phyloP scores from a whole-genome alignment of 2,329 filamentous ascomycete genomes.

The Ascochyta pisi region DNA sequence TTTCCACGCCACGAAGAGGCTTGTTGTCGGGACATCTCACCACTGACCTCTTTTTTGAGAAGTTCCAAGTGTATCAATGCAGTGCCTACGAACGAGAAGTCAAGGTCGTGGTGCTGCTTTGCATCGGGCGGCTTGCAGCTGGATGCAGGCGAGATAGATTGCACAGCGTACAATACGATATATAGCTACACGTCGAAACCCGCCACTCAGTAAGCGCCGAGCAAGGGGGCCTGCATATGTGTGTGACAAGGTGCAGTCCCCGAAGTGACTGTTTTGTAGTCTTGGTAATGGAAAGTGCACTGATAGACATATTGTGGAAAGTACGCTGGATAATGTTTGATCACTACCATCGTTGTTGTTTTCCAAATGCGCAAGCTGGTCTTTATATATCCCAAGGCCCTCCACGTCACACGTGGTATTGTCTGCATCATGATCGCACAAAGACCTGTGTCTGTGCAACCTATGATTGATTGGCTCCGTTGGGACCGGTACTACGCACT shows the following conservation, averaged over 20 bases:
- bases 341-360: background rate
- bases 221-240: background rate
- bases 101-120: background rate
- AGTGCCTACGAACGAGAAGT: background rate
- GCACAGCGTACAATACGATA: conserved; percentile 1
- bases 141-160: conserved; percentile 1
- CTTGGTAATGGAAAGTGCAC: background rate
- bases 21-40: conserved; percentile 6
- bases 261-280: background rate
- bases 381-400: no score
- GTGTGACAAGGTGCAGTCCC: background rate
- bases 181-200: background rate
- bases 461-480: background rate
- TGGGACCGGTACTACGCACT: background rate
- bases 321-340: background rate
- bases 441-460: background rate
- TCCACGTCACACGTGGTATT: background rate
- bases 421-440: background rate
- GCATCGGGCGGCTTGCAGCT: conserved; percentile 2
- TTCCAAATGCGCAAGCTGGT: background rate
- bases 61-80: background rate
- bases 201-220: background rate
- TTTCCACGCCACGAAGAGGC: conserved; percentile 18
- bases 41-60: background rate
- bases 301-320: background rate